Base-by-base conservation (phyloP, 139 green algal genomes). In the Parachlorella kessleri region DNA sequence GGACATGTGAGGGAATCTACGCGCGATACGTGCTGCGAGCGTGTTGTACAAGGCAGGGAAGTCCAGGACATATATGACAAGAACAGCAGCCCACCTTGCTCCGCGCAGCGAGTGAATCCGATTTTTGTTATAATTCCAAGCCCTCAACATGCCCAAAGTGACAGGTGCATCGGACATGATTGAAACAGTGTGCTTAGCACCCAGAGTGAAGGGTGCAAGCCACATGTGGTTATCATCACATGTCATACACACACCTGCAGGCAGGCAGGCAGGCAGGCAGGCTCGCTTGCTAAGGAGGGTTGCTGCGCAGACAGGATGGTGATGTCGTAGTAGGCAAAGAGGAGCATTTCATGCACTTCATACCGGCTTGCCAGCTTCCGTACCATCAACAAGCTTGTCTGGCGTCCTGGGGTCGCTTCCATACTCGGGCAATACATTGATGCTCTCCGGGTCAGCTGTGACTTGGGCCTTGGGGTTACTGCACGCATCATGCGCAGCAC, bases 111-210 rank as follows among this genome's bases (percentile, higher is more conserved):
- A 71, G 65, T 86, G 81, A 30, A 89, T 84, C 6, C 84, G 70
- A 72, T 33, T 80, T 70, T 81, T 83, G 74, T 86, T 89, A 77
- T 89, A 89, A 78, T 89, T 89, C 81, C 81, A 89, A 8, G 86
- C 38, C 38, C 84, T 59, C 33, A 84, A 32, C 73, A 79, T 79
- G 38, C 82, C 82, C n/a, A 87, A 42, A 3, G 77, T 41, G 33
- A 68, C 55, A 1, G 3, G 21, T 41, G 69, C 40, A 32, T 30
- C 75, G 39, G 81, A 70, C 28, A 32, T 66, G 32, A 83, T n/a
- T 4, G 32, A 55, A 8, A 83, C 67, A 24, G 30, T 69, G 65
- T 81, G 71, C n/a, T 65, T 24, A 6, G 48, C 7, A 14, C 66
- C 81, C 3, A 53, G 39, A 3, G 55, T 70, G 55, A 78, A 83